Evolutionary conservation across 805 yeast genomes (phyloP).

Genomic region (Spencermartinsiella europaea): DNA sequence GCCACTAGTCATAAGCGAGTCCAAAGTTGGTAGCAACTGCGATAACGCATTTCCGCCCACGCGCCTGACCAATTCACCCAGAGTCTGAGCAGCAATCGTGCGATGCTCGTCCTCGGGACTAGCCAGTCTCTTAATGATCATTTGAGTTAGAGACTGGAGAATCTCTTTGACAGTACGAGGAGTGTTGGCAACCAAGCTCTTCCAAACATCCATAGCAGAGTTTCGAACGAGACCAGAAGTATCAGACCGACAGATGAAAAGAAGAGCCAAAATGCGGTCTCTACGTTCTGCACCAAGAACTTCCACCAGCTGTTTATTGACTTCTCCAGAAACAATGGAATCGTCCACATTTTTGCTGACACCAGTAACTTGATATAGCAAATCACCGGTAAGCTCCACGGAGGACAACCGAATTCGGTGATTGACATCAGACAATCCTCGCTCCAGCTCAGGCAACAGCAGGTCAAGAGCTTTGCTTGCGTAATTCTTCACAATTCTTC

Average conservation of each 20-base stretch:
- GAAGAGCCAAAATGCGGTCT: slow-evolving; percentile 75
- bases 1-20: slow-evolving; percentile 58
- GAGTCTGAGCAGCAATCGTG: slow-evolving; percentile 83
- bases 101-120: slow-evolving; percentile 75
- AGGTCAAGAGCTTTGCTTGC: slow-evolving; percentile 91
- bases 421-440: slow-evolving; percentile 75
- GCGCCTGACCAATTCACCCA: slow-evolving; percentile 91
- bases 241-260: slow-evolving; percentile 93
- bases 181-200: slow-evolving; percentile 90
- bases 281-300: slow-evolving; percentile 85
- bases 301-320: slow-evolving; percentile 61
- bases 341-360: slow-evolving; percentile 50
- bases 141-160: slow-evolving; percentile 71
- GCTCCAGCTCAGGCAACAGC: slow-evolving; percentile 87
- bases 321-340: slow-evolving; percentile 34
- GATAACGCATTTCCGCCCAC: slow-evolving; percentile 85
- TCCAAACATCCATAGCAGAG: slow-evolving; percentile 93
- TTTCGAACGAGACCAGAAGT: slow-evolving; percentile 79
- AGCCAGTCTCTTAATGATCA: slow-evolving; percentile 78
- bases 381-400: slow-evolving; percentile 91
- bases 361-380: slow-evolving; percentile 91
- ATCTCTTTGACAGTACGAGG: slow-evolving; percentile 93
- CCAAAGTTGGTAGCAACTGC: slow-evolving; percentile 79
- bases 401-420: slow-evolving; percentile 89
- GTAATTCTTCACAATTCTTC: slow-evolving; percentile 83